Conservation (phyloP, 2,329 filamentous ascomycete species). For the Fusarium sp. region DNA sequence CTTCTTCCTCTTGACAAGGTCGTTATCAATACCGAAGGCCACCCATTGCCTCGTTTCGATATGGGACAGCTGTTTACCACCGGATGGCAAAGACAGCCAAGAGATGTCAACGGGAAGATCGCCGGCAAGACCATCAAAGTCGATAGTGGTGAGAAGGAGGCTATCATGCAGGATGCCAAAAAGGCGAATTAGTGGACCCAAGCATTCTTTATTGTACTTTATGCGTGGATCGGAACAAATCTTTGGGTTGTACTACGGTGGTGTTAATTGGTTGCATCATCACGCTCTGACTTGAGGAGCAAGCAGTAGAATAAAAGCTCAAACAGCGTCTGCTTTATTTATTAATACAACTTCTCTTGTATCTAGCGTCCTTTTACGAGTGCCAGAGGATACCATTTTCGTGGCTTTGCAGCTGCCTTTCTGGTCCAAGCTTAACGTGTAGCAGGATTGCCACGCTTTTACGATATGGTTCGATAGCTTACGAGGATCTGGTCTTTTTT, state of each 20-base stretch:
- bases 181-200: conserved; percentile 10
- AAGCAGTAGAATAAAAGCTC: conserved; percentile 2
- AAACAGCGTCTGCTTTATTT: background rate
- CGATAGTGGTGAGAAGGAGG: conserved; percentile 24
- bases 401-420: conserved; percentile 31
- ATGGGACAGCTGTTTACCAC: conserved; percentile 81
- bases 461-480: conserved; percentile 25
- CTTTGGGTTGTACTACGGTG: conserved; percentile 1
- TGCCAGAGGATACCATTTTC: background rate
- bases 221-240: background rate
- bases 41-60: conserved; percentile 88
- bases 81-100: conserved; percentile 79
- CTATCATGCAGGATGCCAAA: conserved; percentile 18
- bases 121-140: conserved; percentile 35
- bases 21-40: conserved; percentile 96
- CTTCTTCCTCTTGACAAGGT: conserved; percentile 86
- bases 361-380: background rate
- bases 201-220: conserved; percentile 6
- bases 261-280: conserved; percentile 13
- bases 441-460: conserved; percentile 7
- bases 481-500: background rate
- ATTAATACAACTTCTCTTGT: background rate
- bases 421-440: conserved; percentile 19
- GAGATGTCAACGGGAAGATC: conserved; percentile 60
- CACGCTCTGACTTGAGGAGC: conserved; percentile 3